Percentiles rank a stretch among this genome's conserved stretches.
These are phyloP conservation scores for Gyromitra esculenta DNA, from an alignment of 2,329 filamentous ascomycete genomes.

Conservation along the genomic window DNA sequence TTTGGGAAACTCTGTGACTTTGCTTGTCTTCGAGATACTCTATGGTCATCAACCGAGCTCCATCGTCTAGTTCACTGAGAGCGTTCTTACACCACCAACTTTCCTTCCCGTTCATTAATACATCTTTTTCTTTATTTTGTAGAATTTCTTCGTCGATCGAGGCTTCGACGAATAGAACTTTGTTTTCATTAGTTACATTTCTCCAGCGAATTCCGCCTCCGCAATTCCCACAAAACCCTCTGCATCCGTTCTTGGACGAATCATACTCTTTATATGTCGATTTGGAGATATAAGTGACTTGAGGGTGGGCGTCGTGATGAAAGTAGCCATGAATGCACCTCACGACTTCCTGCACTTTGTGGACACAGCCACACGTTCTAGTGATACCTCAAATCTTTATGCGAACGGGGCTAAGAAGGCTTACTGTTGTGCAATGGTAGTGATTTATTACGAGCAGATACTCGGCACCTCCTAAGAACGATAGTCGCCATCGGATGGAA, in stretches of 20 bases:
- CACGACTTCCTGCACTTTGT: constrained; percentile 40
- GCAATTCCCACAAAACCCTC: constrained; percentile 41
- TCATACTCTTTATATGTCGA: constrained; percentile 33
- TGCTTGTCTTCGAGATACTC: constrained; percentile 27
- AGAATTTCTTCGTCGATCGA: constrained; percentile 32
- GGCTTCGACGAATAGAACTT: constrained; percentile 9
- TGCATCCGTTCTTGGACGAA: constrained; percentile 28
- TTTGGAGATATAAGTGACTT: constrained; percentile 29
- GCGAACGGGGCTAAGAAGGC: neutral
- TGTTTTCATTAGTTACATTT: constrained; percentile 15
- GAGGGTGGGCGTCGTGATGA: constrained; percentile 12
- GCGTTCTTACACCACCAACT: constrained; percentile 26
- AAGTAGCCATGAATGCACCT: constrained; percentile 34
- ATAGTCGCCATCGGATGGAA: constrained; percentile 27
- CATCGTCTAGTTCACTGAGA: constrained; percentile 45
- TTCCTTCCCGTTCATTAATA: constrained; percentile 9
- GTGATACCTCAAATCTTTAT: neutral
- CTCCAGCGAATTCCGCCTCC: constrained; percentile 36
- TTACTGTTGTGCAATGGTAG: constrained; percentile 39
- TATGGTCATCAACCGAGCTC: constrained; percentile 20
- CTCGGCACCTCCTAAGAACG: constrained; percentile 21
- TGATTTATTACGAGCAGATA: constrained; percentile 30
- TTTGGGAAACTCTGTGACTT: neutral
- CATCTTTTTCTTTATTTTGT: constrained; percentile 13
- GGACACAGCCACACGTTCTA: neutral